Evolutionary conservation across 2,329 filamentous ascomycete species (phyloP), one percentile per base, ranked within the genome.

Genomic region (Cytospora chrysosperma): DNA sequence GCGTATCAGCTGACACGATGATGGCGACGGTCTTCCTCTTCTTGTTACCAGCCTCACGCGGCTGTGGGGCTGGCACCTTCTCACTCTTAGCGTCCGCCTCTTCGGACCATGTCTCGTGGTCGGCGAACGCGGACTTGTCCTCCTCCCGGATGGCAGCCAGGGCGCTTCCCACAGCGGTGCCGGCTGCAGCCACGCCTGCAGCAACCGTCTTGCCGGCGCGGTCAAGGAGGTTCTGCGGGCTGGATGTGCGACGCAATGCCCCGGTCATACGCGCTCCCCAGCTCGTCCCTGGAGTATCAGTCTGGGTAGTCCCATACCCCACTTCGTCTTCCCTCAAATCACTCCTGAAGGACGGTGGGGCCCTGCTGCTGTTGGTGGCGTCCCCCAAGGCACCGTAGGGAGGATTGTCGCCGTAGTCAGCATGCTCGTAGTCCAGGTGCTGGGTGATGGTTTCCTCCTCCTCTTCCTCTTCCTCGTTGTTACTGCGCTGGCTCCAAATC

Each of bases 51-150:
- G 75, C 65, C 57, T 74, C 70, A 69, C 73, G 66, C 63, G 75
- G 64, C 64, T 74, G 70, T 43, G 78, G 69, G 40, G 75, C 51
- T 62, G 74, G 63, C 64, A 72, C 68, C 60, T 78, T 79, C 61
- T 82, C 79, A 69, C 79, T 79, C 72, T 89, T 86, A 56, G 89
- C 84, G 70, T 91, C 89, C 26, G 89, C 91, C 77, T 97, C 93
- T 75, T 97, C 93, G 17, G 90, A 93, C 94, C 94, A 97, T 59
- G 92, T 88, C 73, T 92, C 90, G 76, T 95, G 92, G 75, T 97
- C 94, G 67, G 87, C 88, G 74, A 90, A 95, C 58, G 89, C 89
- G 66, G 86, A 85, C 72, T 87, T 88, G 72, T 93, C 91, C 72
- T 96, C 93, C 74, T 97, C 91, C 61, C 90, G 85, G 68, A 96